Base-by-base conservation (phyloP, 208 protist genomes). In the Trypanosomatidae sp. region DNA sequence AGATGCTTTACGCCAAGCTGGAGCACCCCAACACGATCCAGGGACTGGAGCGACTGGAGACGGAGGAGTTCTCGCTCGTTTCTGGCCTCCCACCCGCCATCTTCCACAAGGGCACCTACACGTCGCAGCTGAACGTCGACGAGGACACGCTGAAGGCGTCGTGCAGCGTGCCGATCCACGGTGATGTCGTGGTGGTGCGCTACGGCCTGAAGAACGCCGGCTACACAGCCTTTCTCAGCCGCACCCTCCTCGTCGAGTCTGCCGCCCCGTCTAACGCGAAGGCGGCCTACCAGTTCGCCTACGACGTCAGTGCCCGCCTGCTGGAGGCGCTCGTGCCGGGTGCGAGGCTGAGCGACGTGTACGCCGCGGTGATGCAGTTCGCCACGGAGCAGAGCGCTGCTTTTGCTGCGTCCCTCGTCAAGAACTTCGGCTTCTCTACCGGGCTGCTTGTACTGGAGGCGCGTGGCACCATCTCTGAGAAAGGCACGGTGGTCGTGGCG, bases 381-480 rank as follows among this genome's bases (percentile, higher is more conserved):
- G 92, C 92, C 0, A 72, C 25, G 46, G 64, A 79, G 7, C 77
- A 66, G 17, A 87, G 93, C 71, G 71, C 80, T 7, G 50, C 33
- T 7, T 76, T 97, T 13, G 87, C 92, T 0, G 47, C 56, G 1
- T 79, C 78, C 49, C 80, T 97, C 4, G 44, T 66, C 50, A 92
- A 84, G 69, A 89, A 79, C 12, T 82, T 97, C 28, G 92, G 92
- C 10, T 95, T 95, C 56, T 89, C 87, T 3, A 97, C 92, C 1
- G 92, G 92, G 3, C 75, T 97, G 30, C 82, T 97, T 9, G 89
- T 97, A 36, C 76, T 97, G 33, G 89, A 97, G 68, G 74, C 81
- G 52, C 90, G 90, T 12, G 92, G 89, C n/a, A 88, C 73, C n/a
- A 95, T 97, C 39, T 90, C 90, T 2, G 84, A 88, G 66, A 95